Percentiles rank a stretch among this genome's conserved stretches.
These are phyloP conservation scores for Hymenoscyphus repandus DNA, from an alignment of 2,329 filamentous ascomycete genomes.

Conservation along the genomic window DNA sequence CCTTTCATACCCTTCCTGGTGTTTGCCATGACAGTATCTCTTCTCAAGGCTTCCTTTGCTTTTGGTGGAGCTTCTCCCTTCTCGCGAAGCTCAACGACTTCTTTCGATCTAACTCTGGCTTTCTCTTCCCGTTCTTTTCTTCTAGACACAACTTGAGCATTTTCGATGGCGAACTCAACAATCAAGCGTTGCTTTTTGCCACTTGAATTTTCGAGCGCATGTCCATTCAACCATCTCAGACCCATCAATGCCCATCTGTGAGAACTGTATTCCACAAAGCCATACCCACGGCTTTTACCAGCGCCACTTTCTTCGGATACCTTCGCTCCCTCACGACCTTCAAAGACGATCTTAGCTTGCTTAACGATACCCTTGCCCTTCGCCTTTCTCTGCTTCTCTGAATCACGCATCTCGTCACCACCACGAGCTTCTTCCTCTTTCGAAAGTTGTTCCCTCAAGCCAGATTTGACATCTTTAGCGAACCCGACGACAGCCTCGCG, in stretches of 20 bases:
- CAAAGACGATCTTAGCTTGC: slow-evolving; percentile 93
- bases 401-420: slow-evolving; percentile 72
- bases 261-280: slow-evolving; percentile 93
- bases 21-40: slow-evolving; percentile 31
- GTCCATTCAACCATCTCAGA: slow-evolving; percentile 86
- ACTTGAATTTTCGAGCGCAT: slow-evolving; percentile 49
- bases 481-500: slow-evolving; percentile 92
- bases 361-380: slow-evolving; percentile 84
- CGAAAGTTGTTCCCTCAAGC: slow-evolving; percentile 71
- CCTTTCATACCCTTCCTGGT: slow-evolving; percentile 32
- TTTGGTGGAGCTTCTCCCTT: slow-evolving; percentile 29
- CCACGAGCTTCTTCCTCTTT: slow-evolving; percentile 82
- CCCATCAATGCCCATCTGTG: slow-evolving; percentile 95
- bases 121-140: slow-evolving; percentile 61
- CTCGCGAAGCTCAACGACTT: slow-evolving; percentile 31
- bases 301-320: slow-evolving; percentile 70
- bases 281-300: slow-evolving; percentile 85
- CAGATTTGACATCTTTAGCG: slow-evolving; percentile 79
- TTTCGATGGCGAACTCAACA: slow-evolving; percentile 97
- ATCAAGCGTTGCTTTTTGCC: slow-evolving; percentile 87
- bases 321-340: slow-evolving; percentile 80
- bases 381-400: slow-evolving; percentile 71
- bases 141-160: slow-evolving; percentile 87
- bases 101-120: slow-evolving; percentile 37
- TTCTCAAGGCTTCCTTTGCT: slow-evolving; percentile 30